Evolutionary conservation across 1,284 basidiomycete genomes (phyloP), one percentile per base, ranked within the genome.

Genomic region (Malassezia brasiliensis): DNA sequence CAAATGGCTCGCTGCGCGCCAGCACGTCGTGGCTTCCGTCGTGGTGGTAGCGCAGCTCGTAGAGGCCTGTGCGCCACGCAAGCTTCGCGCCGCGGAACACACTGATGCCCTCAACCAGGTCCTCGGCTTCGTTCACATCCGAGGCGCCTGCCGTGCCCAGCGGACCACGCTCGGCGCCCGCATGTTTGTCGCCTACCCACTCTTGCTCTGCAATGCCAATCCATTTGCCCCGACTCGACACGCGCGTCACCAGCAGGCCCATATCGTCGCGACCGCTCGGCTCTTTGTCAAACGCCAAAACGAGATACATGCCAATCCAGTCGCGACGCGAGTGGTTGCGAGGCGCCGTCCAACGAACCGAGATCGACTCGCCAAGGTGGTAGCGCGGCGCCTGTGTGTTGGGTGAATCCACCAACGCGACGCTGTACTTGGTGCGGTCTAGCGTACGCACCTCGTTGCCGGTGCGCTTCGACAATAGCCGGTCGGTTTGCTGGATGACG

Each of bases 11-110:
- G 52, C 86, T 83, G 46, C 85, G 76, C 52, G 84, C 83, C 81
- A 98, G 86, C 53, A 98, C 93, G 72, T 91, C 94, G 77, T 98
- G 88, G 76, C 93, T 96, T 45, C 88, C 76, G 61, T 76, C 76
- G 60, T 78, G 77, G 50, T 78, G 77, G 59, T 77, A 77, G 28
- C 76, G 62, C 47, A 90, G 83, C 80, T 98, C 93, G 74, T 96
- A 98, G 52, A 77, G 77, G 3, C 93, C 94, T 30, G 82, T 81
- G 19, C 81, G 76, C 91, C 91, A 96, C 3, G 91, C 90, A 30
- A 98, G 56, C 25, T 47, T 60, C 42, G 37, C 37, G 40, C 52
- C 80, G 54, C 82, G 81, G 41, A 73, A 66, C 5, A 68, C 57
- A 2, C 42, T 47, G 2, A 53, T 47, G 1, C 67, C 65, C 1